Conservation (phyloP, 2,329 filamentous ascomycete species). For the Thermothelomyces thermophilus region DNA sequence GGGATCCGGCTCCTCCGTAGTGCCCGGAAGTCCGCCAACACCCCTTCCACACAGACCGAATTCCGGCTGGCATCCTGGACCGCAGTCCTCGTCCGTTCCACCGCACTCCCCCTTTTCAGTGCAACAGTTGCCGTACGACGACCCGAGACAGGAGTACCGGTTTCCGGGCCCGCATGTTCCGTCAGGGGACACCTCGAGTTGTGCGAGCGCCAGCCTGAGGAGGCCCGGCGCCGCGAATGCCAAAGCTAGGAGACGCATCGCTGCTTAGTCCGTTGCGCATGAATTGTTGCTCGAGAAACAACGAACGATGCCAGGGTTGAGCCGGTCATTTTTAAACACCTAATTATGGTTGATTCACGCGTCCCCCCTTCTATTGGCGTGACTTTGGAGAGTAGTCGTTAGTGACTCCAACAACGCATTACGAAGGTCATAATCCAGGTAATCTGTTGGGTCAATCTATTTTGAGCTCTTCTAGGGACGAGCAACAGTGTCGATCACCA, state of each 20-base stretch:
- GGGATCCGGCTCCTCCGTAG: background rate
- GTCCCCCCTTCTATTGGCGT: background rate
- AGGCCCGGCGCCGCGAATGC: background rate
- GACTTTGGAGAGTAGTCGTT: background rate
- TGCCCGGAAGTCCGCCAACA: slow-evolving; percentile 4
- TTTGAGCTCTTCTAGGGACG: too few species aligned
- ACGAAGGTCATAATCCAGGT: background rate
- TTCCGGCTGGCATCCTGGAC: slow-evolving; percentile 1
- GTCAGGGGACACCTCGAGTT: slow-evolving; percentile 5
- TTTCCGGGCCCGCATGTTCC: background rate
- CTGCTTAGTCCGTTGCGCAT: background rate
- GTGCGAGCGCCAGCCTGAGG: background rate
- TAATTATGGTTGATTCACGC: background rate
- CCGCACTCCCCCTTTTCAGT: background rate
- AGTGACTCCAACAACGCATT: background rate
- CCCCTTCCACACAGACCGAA: slow-evolving; percentile 6
- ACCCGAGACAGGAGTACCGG: slow-evolving; percentile 4
- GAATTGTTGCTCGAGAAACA: too few species aligned
- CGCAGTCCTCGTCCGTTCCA: background rate
- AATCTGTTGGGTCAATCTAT: background rate
- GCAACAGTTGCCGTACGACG: slow-evolving; percentile 7
- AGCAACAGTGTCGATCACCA: too few species aligned
- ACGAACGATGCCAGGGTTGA: too few species aligned
- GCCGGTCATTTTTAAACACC: background rate
- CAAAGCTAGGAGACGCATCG: background rate